A percentile compares a stretch with the other conserved stretches of the same genome.
Evolutionary conservation across 2,329 filamentous ascomycete species (phyloP).

Genomic region (Neofusicoccum ribis): DNA sequence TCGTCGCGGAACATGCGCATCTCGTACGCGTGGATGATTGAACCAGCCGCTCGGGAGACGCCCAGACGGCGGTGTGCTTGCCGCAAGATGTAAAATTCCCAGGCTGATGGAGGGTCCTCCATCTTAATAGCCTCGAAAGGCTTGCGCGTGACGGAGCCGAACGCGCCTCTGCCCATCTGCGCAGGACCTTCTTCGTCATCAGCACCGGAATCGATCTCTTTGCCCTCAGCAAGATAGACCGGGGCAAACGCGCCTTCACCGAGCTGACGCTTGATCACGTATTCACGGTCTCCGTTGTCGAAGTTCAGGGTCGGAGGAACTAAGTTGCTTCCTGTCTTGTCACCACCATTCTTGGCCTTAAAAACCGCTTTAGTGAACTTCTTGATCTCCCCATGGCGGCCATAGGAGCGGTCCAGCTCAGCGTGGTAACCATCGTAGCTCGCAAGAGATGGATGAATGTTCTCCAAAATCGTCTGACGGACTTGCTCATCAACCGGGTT

Average conservation of each 20-base stretch:
- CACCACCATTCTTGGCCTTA: constrained; percentile 56
- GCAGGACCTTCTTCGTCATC: constrained; percentile 46
- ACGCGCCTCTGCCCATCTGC: constrained; percentile 63
- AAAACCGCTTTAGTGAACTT: constrained; percentile 71
- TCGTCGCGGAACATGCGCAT: constrained; percentile 91
- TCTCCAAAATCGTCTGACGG: constrained; percentile 71
- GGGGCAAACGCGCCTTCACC: constrained; percentile 94
- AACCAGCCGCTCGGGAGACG: constrained; percentile 69
- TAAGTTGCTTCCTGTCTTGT: constrained; percentile 63
- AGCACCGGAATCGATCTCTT: constrained; percentile 55
- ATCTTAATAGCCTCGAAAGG: constrained; percentile 87
- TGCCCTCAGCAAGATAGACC: constrained; percentile 84
- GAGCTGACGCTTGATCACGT: constrained; percentile 80
- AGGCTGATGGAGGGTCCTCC: constrained; percentile 82
- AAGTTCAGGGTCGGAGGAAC: constrained; percentile 69
- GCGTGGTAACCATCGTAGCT: constrained; percentile 81
- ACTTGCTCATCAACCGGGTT: constrained; percentile 84
- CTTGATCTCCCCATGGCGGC: constrained; percentile 73
- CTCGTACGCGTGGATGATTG: constrained; percentile 80
- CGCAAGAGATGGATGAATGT: constrained; percentile 70
- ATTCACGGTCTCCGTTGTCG: constrained; percentile 63
- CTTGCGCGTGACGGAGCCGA: constrained; percentile 56
- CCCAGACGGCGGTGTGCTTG: constrained; percentile 76
- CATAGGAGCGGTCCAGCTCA: constrained; percentile 63
- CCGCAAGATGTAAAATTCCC: constrained; percentile 97